Evolutionary conservation across 2,329 filamentous ascomycete species (phyloP).

Genomic region (Myriangium duriaei): DNA sequence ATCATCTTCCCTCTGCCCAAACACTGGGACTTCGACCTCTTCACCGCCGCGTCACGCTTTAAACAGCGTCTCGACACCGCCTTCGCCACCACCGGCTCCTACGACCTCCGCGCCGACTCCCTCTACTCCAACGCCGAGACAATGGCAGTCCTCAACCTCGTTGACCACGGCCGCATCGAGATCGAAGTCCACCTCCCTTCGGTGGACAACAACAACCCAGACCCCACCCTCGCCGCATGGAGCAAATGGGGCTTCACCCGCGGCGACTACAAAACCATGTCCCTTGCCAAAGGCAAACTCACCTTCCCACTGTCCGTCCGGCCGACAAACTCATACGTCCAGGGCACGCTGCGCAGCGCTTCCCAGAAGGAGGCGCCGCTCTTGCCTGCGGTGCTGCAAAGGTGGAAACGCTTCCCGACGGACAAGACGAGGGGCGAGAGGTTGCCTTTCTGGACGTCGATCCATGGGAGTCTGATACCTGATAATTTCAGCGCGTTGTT

Average conservation of each 20-base stretch:
- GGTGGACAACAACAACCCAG: slow-evolving; percentile 33
- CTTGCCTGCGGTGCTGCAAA: slow-evolving; percentile 16
- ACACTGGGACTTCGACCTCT: slow-evolving; percentile 35
- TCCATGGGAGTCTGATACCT: slow-evolving; percentile 48
- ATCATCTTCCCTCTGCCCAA: slow-evolving; percentile 45
- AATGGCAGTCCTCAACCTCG: slow-evolving; percentile 54
- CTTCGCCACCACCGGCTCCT: slow-evolving; percentile 30
- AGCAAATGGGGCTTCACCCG: slow-evolving; percentile 57
- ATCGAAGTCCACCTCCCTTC: slow-evolving; percentile 45
- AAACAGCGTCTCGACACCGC: slow-evolving; percentile 47
- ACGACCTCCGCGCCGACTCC: slow-evolving; percentile 19
- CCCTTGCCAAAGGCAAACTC: slow-evolving; percentile 52
- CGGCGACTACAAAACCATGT: slow-evolving; percentile 57
- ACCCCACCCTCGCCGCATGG: slow-evolving; percentile 22
- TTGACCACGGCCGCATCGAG: slow-evolving; percentile 44
- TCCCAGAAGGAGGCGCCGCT: slow-evolving; percentile 16
- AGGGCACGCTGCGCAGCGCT: neutral
- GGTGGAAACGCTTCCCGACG: slow-evolving; percentile 26
- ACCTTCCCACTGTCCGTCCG: slow-evolving; percentile 50
- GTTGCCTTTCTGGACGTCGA: slow-evolving; percentile 60
- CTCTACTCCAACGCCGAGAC: slow-evolving; percentile 47
- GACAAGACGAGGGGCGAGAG: slow-evolving; percentile 14
- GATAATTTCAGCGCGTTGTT: slow-evolving; percentile 53
- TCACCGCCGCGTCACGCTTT: slow-evolving; percentile 45
- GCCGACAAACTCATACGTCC: slow-evolving; percentile 44